Base-by-base conservation (phyloP, 2,329 filamentous ascomycete species). In the Chrysosphaeria jannelii region DNA sequence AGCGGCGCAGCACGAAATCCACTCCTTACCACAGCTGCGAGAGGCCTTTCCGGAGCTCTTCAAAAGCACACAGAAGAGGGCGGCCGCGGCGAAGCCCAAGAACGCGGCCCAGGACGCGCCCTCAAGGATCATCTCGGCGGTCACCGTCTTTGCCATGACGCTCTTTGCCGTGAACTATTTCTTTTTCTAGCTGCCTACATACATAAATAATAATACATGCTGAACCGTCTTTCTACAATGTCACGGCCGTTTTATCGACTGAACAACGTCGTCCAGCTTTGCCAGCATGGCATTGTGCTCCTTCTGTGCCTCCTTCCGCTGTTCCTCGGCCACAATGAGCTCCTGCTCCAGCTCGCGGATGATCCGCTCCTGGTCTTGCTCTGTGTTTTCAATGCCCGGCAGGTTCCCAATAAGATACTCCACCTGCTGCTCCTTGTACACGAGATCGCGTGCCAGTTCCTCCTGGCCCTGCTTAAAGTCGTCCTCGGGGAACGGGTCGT, bases 1-100 rank as follows among this genome's bases (percentile, higher is more conserved):
- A 28, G 68, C 69, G 4, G 68, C 67, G 18, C 59, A 72, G 35
- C 62, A 71, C 40, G 67, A 79, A 38, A 71, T 97, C 32, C 53
- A 57, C 21, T 57, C 63, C 36, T 46, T 97, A 14, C 53, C 71
- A 31, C 71, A 93, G 37, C 47, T 97, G 27, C 60, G 71, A 21
- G 47, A 47, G 1, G 43, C 71, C 8, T 93, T 81, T 33, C 78
- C 85, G 0, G 64, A 88, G 27, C 62, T 90, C 30, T 91, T 97
- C 53, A 85, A 72, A 42, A 19, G 17, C 14, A 13, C 20, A 16
- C n/a, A n/a, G 16, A 18, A 18, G 16, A 18, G 7, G 16, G 16
- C 16, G 16, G 16, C 7, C 16, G 16, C 16, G 16, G 7, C 16
- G 7, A 18, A 18, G 7, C 16, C 7, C 7, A n/a, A 7, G 7